Conservation (phyloP, 2,329 filamentous ascomycete species). For the Stagonosporopsis chrysanthemi region DNA sequence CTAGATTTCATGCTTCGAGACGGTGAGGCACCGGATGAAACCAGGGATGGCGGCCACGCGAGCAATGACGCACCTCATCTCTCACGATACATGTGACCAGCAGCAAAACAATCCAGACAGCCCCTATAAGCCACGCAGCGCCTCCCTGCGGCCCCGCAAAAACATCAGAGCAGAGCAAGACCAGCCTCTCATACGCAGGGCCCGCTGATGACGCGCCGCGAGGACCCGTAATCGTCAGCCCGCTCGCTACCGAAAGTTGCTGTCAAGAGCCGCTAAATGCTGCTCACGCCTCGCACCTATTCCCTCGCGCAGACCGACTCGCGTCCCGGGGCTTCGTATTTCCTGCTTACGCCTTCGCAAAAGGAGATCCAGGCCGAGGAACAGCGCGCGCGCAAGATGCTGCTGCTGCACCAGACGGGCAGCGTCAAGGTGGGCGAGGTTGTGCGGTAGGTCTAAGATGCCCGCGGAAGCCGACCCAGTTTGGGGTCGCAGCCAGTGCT, state of each 20-base stretch:
- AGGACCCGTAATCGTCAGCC: constrained; percentile 11
- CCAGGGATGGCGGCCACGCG: constrained; percentile 16
- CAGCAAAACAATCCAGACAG: constrained; percentile 14
- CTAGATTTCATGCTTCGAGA: background rate
- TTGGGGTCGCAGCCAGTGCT: constrained; percentile 13
- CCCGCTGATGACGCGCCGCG: constrained; percentile 20
- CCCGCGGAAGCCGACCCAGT: constrained; percentile 18
- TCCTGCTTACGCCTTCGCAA: constrained; percentile 43
- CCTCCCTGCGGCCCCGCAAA: constrained; percentile 13
- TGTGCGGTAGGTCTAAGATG: constrained; percentile 68
- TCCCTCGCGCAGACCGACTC: constrained; percentile 44
- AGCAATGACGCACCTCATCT: constrained; percentile 21
- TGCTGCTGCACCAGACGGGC: constrained; percentile 89
- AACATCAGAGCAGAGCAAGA: constrained; percentile 7
- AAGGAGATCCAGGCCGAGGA: constrained; percentile 44
- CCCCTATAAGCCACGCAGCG: constrained; percentile 10
- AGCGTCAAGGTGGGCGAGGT: constrained; percentile 94
- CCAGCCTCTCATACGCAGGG: constrained; percentile 6
- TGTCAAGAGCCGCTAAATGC: constrained; percentile 47
- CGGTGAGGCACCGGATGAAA: background rate
- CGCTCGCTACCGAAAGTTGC: constrained; percentile 29
- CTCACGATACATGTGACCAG: constrained; percentile 16
- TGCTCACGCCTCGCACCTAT: constrained; percentile 52
- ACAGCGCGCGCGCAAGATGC: constrained; percentile 65
- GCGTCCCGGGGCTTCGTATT: constrained; percentile 43